Percentiles rank a stretch among this genome's conserved stretches.
Conservation (phyloP, 202 grass and related monocot genomes). For the Miscanthus sacchariflorus region DNA sequence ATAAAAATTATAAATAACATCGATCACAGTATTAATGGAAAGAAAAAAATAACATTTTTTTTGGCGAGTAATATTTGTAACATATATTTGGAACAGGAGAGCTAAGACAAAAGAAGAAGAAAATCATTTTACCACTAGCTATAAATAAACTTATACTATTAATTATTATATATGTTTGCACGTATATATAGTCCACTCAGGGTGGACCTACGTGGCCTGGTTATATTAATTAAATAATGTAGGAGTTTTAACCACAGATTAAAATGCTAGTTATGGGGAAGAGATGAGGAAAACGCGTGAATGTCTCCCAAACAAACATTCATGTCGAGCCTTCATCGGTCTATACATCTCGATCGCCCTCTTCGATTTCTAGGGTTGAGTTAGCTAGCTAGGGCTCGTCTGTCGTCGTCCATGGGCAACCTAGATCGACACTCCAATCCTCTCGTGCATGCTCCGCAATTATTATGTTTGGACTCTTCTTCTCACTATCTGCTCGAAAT, state of each 20-base stretch:
- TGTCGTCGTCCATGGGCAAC: conserved; percentile 36
- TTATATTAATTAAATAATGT: not conserved
- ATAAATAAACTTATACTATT: not conserved
- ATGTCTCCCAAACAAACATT: conserved; percentile 99
- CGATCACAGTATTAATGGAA: not conserved
- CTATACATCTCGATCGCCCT: conserved; percentile 18
- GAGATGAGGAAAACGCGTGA: conserved; percentile 69
- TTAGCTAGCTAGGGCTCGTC: conserved; percentile 46
- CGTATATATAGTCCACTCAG: not conserved
- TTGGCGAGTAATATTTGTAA: not conserved
- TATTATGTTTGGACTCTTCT: conserved; percentile 60
- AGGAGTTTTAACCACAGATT: conserved; percentile 8
- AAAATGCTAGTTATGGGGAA: conserved; percentile 26
- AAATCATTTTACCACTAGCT: not conserved
- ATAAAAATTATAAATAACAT: not conserved
- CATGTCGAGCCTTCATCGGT: conserved; percentile 68
- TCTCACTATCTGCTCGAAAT: conserved; percentile 56
- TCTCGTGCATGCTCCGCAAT: conserved; percentile 36
- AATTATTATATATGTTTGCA: not conserved
- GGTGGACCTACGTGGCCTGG: not conserved
- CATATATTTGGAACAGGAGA: not conserved
- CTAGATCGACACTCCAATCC: conserved; percentile 34
- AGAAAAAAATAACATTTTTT: not conserved
- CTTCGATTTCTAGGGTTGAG: conserved; percentile 55
- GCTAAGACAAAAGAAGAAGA: not conserved